These are phyloP conservation scores for Polytrichum commune DNA, from an alignment of 225 moss, liverwort and hornwort species.

Conservation along the genomic window DNA sequence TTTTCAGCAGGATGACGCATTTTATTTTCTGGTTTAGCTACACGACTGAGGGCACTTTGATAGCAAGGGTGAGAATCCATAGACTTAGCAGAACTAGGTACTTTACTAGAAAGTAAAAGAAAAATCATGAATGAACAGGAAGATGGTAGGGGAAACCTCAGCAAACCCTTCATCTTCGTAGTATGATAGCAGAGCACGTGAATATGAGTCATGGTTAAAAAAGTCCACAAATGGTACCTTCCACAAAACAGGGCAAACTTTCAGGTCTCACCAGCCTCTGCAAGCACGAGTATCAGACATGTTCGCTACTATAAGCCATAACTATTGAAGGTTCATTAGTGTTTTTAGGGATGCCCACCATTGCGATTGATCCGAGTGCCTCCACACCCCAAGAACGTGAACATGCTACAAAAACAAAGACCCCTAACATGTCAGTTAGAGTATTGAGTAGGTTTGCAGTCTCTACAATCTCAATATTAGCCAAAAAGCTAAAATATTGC, in stretches of 20 bases:
- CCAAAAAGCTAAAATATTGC: too few relatives aligned
- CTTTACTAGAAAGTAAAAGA: neutral
- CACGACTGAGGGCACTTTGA: too few relatives aligned
- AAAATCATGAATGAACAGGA: neutral
- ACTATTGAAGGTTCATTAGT: too few relatives aligned
- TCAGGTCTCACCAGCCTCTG: neutral
- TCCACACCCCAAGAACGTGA: conserved; percentile 60
- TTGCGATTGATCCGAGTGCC: conserved; percentile 47
- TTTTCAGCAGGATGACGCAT: too few relatives aligned
- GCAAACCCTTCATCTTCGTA: conserved; percentile 45
- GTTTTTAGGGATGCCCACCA: conserved; percentile 28
- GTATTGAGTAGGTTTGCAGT: too few relatives aligned
- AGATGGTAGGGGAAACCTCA: conserved; percentile 28
- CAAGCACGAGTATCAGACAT: neutral
- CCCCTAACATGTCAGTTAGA: too few relatives aligned
- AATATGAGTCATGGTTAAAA: conserved; percentile 46
- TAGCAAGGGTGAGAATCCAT: too few relatives aligned
- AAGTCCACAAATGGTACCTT: conserved; percentile 62
- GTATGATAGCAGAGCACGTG: conserved; percentile 37
- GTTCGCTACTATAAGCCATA: neutral
- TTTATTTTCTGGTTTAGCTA: too few relatives aligned
- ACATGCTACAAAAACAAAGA: conserved; percentile 41
- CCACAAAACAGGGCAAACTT: conserved; percentile 1
- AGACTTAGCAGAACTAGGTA: too few relatives aligned
- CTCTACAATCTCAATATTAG: too few relatives aligned